Evolutionary conservation across 202 grass and related monocot genomes (phyloP), one percentile per base, ranked within the genome.

Genomic region (Carex arenaria): DNA sequence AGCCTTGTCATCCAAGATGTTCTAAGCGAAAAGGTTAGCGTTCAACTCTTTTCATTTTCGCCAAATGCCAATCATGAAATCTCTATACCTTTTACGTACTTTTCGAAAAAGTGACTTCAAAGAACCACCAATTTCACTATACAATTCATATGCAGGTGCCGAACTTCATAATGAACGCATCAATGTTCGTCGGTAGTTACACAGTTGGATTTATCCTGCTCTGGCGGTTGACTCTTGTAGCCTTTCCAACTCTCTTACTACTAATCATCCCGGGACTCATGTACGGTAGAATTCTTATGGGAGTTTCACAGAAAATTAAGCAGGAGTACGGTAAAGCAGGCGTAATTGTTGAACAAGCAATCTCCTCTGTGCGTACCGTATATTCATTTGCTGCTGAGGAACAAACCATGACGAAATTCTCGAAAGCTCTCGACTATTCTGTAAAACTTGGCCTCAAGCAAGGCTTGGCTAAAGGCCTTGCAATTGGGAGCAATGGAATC

Each of bases 91-190:
- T 67, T 18, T 8, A 67, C 0, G 15, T 68, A 7, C 6, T 40
- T 8, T n/a, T 2, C 17, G 32, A 38, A 3, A 67, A 1, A 42
- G 3, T 4, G 15, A 12, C 36, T 19, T 10, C 2, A 0, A 72
- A 72, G 19, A 38, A 28, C 10, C 36, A 45, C 7, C 18, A 17
- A 72, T 72, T 43, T 72, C n/a, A 45, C 43, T 78, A 84, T 71
- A 10, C 10, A 72, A 56, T 70, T 45, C 17, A 65, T 18, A 12
- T 86, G 74, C 64, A 86, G 84, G 84, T 97, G 23, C 89, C 94
- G 7, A 97, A 97, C 87, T 97, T 97, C 86, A 90, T 97, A 40
- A 91, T 93, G 91, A 97, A 97, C 84, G 47, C n/a, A 12, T 4
- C 95, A n/a, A 87, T 87, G 85, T 91, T 98, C 83, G 0, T 91